Evolutionary conservation across 441 rosid genomes (phyloP).

Genomic region (Adansonia madagascariensis): DNA sequence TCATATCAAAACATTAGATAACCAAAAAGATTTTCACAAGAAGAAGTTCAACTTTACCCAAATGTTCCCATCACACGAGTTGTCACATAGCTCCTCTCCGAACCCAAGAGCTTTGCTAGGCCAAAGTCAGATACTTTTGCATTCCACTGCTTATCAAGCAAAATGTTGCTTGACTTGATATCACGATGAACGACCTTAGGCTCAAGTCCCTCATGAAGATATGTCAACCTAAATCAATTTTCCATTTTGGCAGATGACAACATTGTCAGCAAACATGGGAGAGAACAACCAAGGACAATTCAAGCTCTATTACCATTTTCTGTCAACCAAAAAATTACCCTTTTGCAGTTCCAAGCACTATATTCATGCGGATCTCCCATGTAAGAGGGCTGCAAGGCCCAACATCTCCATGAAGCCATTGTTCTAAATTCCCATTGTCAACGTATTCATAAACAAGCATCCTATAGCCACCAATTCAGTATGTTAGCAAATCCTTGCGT

Average conservation of each 20-base stretch:
- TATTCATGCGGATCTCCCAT: conserved; percentile 87
- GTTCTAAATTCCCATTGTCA: conserved; percentile 87
- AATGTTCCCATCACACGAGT: conserved; percentile 97
- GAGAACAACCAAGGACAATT: conserved; percentile 1
- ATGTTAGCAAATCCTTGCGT: neutral
- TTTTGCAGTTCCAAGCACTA: conserved; percentile 81
- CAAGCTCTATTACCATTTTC: conserved; percentile 9
- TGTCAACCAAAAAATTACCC: conserved; percentile 44
- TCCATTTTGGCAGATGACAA: neutral
- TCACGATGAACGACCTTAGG: conserved; percentile 94
- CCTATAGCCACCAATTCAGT: conserved; percentile 37
- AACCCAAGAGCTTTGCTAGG: conserved; percentile 81
- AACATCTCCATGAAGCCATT: conserved; percentile 91
- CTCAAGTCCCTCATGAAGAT: conserved; percentile 92
- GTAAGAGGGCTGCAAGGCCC: conserved; percentile 81
- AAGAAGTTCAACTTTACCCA: conserved; percentile 51
- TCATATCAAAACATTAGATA: neutral
- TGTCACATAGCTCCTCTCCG: conserved; percentile 79
- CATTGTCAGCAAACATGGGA: neutral
- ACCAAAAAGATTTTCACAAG: conserved; percentile 21
- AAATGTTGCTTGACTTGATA: conserved; percentile 89
- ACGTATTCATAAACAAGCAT: conserved; percentile 87
- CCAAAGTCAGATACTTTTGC: conserved; percentile 92
- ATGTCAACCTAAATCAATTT: conserved; percentile 51
- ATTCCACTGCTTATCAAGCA: conserved; percentile 89